Evolutionary conservation across 2,329 filamentous ascomycete genomes (phyloP).

Genomic region (Plenodomus lindquistii): DNA sequence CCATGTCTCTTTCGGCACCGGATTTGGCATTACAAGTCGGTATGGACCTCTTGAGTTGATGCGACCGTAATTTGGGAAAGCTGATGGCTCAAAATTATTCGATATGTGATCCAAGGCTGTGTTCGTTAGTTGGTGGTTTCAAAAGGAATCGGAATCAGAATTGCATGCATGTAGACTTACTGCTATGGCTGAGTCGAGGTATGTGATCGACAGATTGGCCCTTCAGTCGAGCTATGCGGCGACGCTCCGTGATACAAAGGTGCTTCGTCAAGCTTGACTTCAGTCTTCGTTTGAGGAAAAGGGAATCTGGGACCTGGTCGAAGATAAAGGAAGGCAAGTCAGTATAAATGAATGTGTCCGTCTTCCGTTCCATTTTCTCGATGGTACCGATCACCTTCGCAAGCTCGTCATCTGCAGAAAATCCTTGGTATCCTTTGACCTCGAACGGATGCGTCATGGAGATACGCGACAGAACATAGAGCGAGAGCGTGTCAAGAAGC

Average conservation of each 20-base stretch:
- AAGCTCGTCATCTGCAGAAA: conserved; percentile 36
- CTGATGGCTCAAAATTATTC: conserved; percentile 33
- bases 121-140: conserved; percentile 7
- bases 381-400: conserved; percentile 32
- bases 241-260: conserved; percentile 34
- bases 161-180: conserved; percentile 17
- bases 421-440: conserved; percentile 25
- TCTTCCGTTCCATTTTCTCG: conserved; percentile 32
- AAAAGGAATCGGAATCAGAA: neutral
- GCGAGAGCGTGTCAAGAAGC: conserved; percentile 38
- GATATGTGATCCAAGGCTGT: conserved; percentile 24
- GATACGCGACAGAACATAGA: conserved; percentile 35
- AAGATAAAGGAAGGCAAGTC: conserved; percentile 33
- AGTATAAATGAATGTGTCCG: conserved; percentile 27
- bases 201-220: conserved; percentile 26
- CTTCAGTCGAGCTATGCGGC: conserved; percentile 36
- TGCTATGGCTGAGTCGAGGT: conserved; percentile 16
- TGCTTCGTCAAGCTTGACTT: conserved; percentile 37
- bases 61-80: conserved; percentile 29
- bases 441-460: conserved; percentile 41
- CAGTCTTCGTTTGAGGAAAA: conserved; percentile 29
- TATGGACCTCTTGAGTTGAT: conserved; percentile 3
- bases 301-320: conserved; percentile 32
- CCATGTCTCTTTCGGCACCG: conserved; percentile 11
- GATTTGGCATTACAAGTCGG: conserved; percentile 18